Evolutionary conservation across 768 basidiomycete genomes (phyloP), one percentile per base, ranked within the genome.

Genomic region (Boletus pseudo-olivaceus): DNA sequence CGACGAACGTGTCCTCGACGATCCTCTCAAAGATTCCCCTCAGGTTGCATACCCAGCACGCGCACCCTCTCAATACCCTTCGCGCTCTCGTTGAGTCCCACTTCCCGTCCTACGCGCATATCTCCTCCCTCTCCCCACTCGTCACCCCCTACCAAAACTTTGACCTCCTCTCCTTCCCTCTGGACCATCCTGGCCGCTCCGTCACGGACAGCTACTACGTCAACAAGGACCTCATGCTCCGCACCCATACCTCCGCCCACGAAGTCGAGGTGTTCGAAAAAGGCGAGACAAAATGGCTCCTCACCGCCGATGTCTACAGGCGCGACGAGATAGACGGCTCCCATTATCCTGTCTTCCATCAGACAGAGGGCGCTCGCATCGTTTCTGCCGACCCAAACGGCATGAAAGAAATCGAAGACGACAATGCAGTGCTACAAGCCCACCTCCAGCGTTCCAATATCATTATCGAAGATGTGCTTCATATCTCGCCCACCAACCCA

Each of bases 321-420:
- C 84, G 97, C 63, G 97, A 99, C 80, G 97, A 98, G 73, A 98
- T 99, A 57, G 97, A 99, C 74, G 81, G 83, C 12, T 90, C 89
- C 9, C 97, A 99, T 68, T 97, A 98, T 69, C 97, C 97, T 6
- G 91, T 97, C 35, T 99, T 99, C 67, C 97, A 99, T 72, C 97
- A 99, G 73, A 92, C 97, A 74, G 97, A 99, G 68, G 97, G 96
- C 30, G 93, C 94, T 12, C 76, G 84, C 32, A 84, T 98, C 51
- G 92, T 93, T 68, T 72, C 79, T 33, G 79, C 82, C 23, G 76
- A 87, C 57, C 64, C 77, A 38, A 64, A 74, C 10, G 82, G 81
- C 1, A 75, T 88, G 74, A 75, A 78, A 51, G 79, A 84, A 51
- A 78, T 95, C 19, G 76, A 83, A 47, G 82, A 82, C 58, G 84